Conservation (phyloP, 2,329 filamentous ascomycete species). For the Zopfia rhizophila region DNA sequence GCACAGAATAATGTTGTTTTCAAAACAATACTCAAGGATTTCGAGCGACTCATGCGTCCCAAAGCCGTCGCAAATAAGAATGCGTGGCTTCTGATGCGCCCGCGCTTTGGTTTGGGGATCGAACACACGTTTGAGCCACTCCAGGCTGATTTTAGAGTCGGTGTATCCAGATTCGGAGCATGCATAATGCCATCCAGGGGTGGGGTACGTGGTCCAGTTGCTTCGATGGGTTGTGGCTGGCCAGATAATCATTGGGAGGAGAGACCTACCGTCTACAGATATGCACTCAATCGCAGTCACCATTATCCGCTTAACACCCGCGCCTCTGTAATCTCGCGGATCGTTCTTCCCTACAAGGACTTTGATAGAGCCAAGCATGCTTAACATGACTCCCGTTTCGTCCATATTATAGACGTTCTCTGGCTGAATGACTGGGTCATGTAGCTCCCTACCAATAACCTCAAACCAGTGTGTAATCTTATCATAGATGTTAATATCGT, state of each 20-base stretch:
- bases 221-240: constrained; percentile 29
- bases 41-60: constrained; percentile 47
- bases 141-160: constrained; percentile 44
- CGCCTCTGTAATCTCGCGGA: constrained; percentile 17
- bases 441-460: constrained; percentile 26
- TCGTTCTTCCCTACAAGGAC: constrained; percentile 24
- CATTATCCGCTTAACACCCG: constrained; percentile 18
- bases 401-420: constrained; percentile 38
- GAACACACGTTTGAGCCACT: constrained; percentile 50
- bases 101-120: constrained; percentile 44
- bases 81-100: constrained; percentile 36
- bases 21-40: constrained; percentile 41
- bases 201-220: constrained; percentile 26
- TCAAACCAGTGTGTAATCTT: constrained; percentile 39
- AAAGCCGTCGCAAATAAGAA: constrained; percentile 36
- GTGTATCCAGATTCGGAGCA: constrained; percentile 26
- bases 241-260: constrained; percentile 31
- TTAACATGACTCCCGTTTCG: constrained; percentile 32
- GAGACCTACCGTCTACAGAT: constrained; percentile 28
- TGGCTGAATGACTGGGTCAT: constrained; percentile 20
- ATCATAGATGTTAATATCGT: too few species aligned
- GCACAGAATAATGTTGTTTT: constrained; percentile 47
- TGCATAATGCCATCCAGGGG: constrained; percentile 29
- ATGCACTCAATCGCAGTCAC: constrained; percentile 29
- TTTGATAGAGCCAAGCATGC: constrained; percentile 25